These are phyloP conservation scores for Kazachstania taianensis DNA, from an alignment of 805 yeast genomes.

Conservation along the genomic window DNA sequence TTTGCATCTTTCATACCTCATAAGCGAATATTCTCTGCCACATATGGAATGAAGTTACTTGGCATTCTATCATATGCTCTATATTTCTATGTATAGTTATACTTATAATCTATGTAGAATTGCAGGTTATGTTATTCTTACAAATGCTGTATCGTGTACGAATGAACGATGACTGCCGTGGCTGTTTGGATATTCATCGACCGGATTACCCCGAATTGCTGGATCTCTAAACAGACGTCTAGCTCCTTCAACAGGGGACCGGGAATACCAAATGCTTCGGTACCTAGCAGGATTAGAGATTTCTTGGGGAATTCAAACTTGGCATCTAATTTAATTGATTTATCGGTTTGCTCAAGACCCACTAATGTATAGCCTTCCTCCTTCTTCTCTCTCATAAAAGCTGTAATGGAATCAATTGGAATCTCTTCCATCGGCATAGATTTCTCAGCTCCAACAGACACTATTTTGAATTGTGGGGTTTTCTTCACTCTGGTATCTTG, in stretches of 20 bases:
- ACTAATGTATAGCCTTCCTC: slow-evolving; percentile 79
- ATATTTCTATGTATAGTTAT: background rate
- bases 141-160: slow-evolving; percentile 48
- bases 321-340: slow-evolving; percentile 59
- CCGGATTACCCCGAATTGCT: slow-evolving; percentile 83
- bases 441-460: slow-evolving; percentile 87
- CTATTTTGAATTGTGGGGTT: slow-evolving; percentile 66
- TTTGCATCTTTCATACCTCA: no score
- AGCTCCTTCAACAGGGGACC: slow-evolving; percentile 73
- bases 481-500: slow-evolving; percentile 56
- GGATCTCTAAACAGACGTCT: slow-evolving; percentile 82
- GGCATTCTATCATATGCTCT: background rate
- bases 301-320: slow-evolving; percentile 67
- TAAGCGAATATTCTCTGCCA: no score
- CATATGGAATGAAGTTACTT: no score
- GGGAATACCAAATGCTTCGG: slow-evolving; percentile 85
- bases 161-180: slow-evolving; percentile 87
- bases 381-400: slow-evolving; percentile 48
- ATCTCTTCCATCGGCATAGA: slow-evolving; percentile 95
- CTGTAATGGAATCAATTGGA: slow-evolving; percentile 39
- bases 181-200: slow-evolving; percentile 98
- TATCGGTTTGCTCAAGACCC: slow-evolving; percentile 89
- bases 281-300: slow-evolving; percentile 70
- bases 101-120: background rate
- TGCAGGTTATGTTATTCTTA: slow-evolving; percentile 1